Evolutionary conservation across 257 asterid species (phyloP), one percentile per base, ranked within the genome.

Genomic region (Coffea eugenioides): DNA sequence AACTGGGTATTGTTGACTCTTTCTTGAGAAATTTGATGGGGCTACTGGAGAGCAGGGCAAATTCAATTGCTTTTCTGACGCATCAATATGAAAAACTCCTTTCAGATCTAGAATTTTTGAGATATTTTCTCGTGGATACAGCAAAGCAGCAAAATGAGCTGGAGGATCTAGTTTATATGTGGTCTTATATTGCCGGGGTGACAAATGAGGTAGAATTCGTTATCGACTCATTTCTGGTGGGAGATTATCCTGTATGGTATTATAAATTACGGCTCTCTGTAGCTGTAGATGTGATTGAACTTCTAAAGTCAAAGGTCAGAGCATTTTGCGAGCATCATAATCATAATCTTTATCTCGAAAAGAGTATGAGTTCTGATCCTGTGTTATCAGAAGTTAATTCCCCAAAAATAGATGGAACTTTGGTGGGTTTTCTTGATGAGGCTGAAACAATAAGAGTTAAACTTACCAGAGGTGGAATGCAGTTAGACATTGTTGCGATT

Each of bases 381-480:
- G 14, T 64, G 10, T 25, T 12, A 64, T 64, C 69, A 25, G 39
- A n/a, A 2, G 6, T 16, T 10, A 64, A 25, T 8, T 1, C 39
- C 69, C 67, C 67, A 61, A 25, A 25, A 36, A 15, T 16, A 56
- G 85, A 86, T 80, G 87, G 87, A 6, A 82, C 80, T 25, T 83
- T 87, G 7, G 91, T 89, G 11, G 93, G 91, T 61, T 88, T 89
- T 23, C 89, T 86, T 21, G 91, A 89, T 36, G 93, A 88, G 82
- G 89, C 87, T 5, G 59, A 34, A 16, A 86, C 13, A 59, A n/a
- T 89, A 57, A 76, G 75, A 27, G 85, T 80, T 14, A 83, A 80
- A 67, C 88, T 89, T 64, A 83, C 11, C 0, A 84, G 81, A 34
- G 89, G 86, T 69, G 75, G 85, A 0, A 12, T 21, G 3, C 34